phyloP scores from a whole-genome alignment of 2,329 filamentous ascomycete genomes.

The Penicillium palitans region DNA sequence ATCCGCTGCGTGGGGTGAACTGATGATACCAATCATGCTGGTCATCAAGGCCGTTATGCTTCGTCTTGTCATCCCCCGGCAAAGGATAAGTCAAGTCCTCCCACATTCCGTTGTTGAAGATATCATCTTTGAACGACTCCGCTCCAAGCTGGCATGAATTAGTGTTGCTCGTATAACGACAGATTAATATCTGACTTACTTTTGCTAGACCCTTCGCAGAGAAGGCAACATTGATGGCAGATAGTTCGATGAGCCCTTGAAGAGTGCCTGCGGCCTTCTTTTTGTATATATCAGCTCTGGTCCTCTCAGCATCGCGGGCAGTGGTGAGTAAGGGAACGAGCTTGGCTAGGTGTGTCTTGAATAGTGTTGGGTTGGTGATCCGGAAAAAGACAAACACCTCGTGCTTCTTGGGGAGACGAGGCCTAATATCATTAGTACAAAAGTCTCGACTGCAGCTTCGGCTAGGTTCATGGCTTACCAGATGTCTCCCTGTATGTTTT shows the following conservation, averaged over 20 bases:
- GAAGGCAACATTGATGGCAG: slow-evolving; percentile 1
- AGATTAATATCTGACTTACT: background rate
- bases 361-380: background rate
- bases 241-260: background rate
- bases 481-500: no score
- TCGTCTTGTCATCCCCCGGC: background rate
- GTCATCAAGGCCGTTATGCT: slow-evolving; percentile 1
- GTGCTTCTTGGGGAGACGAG: background rate
- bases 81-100: background rate
- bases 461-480: no score
- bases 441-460: no score
- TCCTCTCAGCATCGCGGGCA: background rate
- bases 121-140: background rate
- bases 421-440: background rate
- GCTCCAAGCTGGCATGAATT: background rate
- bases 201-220: background rate
- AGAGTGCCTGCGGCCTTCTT: background rate
- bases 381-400: slow-evolving; percentile 4
- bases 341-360: background rate
- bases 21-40: slow-evolving; percentile 1
- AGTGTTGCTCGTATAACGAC: background rate
- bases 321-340: background rate
- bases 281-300: background rate
- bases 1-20: background rate
- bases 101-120: background rate